These are phyloP conservation scores for Cardiosporidium cionae DNA, from an alignment of 169 alveolate genomes.

Conservation along the genomic window DNA sequence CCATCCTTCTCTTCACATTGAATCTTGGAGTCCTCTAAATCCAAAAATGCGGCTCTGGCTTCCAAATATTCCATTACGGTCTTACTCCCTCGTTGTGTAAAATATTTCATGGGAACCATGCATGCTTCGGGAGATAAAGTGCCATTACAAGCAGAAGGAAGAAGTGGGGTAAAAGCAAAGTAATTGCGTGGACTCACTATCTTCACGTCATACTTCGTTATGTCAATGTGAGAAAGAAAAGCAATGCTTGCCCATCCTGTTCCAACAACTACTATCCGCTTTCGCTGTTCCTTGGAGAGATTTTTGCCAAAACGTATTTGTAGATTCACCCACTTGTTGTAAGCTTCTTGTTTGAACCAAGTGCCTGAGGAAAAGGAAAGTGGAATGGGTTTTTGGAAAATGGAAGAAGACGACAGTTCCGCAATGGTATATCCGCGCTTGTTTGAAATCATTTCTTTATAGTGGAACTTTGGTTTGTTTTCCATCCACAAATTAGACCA, in stretches of 20 bases:
- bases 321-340: too few species aligned
- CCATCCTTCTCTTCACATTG: conserved; percentile 9
- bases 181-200: conserved; percentile 25
- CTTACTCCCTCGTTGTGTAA: conserved; percentile 5
- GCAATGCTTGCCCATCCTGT: conserved; percentile 26
- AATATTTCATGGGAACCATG: not conserved
- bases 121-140: conserved; percentile 18
- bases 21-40: not conserved
- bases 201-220: conserved; percentile 14
- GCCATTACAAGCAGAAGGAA: conserved; percentile 22
- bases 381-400: too few species aligned
- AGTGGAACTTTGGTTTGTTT: too few species aligned
- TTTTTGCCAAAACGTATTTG: too few species aligned
- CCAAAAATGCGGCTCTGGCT: too few species aligned
- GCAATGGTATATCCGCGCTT: too few species aligned
- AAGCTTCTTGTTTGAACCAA: too few species aligned
- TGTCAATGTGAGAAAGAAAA: conserved; percentile 14
- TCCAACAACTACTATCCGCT: conserved; percentile 24
- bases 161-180: conserved; percentile 33
- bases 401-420: too few species aligned
- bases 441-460: too few species aligned
- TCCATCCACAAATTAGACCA: too few species aligned
- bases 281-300: not conserved
- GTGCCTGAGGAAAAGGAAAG: too few species aligned
- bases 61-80: not conserved